Base-by-base conservation (phyloP, 2,329 filamentous ascomycete genomes). In the Botrytis squamosa region DNA sequence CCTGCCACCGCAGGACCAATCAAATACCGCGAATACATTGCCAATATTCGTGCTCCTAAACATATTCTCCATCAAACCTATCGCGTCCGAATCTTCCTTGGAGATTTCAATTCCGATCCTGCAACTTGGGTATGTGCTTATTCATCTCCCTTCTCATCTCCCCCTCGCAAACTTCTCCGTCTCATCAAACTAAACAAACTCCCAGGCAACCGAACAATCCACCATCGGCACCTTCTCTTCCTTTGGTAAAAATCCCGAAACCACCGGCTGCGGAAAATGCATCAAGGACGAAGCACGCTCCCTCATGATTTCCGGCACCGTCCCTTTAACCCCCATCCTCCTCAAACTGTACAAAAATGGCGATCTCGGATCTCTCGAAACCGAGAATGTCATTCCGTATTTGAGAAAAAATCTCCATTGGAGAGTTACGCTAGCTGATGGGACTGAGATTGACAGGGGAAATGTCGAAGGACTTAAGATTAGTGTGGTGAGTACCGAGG, bases 161-260 rank as follows among this genome's bases (percentile, higher is more conserved):
- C 20, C 20, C 12, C 20, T 59, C 14, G 49, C 49, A 33, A 63
- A 49, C 18, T 25, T 10, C 52, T 33, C 7, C 14, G 18, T 29
- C 3, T 3, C 6, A 4, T 16, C 8, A 7, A 12, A 44, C 25
- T 66, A 38, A 71, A 46, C 20, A 52, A 40, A 42, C 0, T 18
- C 18, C 9, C 63, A 72, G 70, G 29, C 65, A 6, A 73, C 72
- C n/a, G 65, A 52, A 2, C 33, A 63, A 5, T 83, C 83, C 66
- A 83, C 84, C 46, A 80, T 85, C 36, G 83, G 84, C 44, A 83
- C 83, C 55, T 80, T 84, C 49, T 78, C 80, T 3, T 79, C 82
- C 18, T 81, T 84, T 65, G 81, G 82, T 5, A 82, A 81, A 44
- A 79, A 83, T 25, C 72, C 75, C 10, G 71, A 73, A 9, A 79